phyloP scores from a whole-genome alignment of 1,139 yeast species.

The Wickerhamomyces sp. region DNA sequence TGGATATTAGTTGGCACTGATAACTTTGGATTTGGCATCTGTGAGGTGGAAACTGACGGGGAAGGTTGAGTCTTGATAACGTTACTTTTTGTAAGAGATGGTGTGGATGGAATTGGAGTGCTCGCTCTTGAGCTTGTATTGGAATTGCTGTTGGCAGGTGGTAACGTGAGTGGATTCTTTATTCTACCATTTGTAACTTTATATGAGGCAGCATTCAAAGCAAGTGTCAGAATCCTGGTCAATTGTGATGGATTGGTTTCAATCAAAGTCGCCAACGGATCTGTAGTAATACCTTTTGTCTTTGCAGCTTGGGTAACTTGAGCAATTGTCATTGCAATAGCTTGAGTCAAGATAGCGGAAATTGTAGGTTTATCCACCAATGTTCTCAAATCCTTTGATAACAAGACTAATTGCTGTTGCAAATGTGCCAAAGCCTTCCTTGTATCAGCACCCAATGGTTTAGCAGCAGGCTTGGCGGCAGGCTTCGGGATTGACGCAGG shows the following conservation, averaged over 20 bases:
- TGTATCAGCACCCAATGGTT: constrained; percentile 47
- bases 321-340: constrained; percentile 87
- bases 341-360: constrained; percentile 81
- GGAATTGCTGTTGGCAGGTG: constrained; percentile 17
- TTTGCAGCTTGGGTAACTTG: constrained; percentile 86
- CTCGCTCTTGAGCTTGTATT: constrained; percentile 6
- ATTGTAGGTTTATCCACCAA: constrained; percentile 69
- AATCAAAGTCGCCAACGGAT: constrained; percentile 73
- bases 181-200: constrained; percentile 48
- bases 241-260: constrained; percentile 87
- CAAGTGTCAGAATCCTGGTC: constrained; percentile 76
- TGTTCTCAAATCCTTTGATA: constrained; percentile 61
- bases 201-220: constrained; percentile 72
- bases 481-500: constrained; percentile 9
- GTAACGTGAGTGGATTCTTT: constrained; percentile 31
- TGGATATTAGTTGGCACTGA: too few species aligned
- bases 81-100: neutral
- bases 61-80: too few species aligned
- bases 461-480: constrained; percentile 9
- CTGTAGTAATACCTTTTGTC: constrained; percentile 76
- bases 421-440: constrained; percentile 61
- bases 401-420: constrained; percentile 64
- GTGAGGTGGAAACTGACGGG: too few species aligned
- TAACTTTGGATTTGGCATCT: too few species aligned
- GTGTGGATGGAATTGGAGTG: neutral